Evolutionary conservation across 768 basidiomycete species (phyloP), one percentile per base, ranked within the genome.

Genomic region (Krasilnikovozyma curviuscula): DNA sequence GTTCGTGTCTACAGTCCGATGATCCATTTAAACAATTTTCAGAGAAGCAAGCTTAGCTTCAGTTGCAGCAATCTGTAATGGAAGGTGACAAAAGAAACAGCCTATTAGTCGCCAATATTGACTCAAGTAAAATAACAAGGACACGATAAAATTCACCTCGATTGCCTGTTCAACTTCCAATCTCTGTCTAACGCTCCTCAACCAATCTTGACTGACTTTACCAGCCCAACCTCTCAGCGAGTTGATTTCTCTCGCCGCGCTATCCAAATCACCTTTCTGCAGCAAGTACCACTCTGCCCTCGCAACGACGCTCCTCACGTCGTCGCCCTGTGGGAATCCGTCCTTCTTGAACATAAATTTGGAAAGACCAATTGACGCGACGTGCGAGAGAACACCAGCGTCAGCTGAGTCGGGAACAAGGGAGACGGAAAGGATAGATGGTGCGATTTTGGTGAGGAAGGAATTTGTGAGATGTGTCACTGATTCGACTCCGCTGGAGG

Each of bases 121-220:
- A 13, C 30, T 28, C 16, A 29, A 40, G 37, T 32, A 13, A 0
- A 34, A 40, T 39, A 42, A 3, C 16, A 25, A 32, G 31, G 4
- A 12, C 30, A 46, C 57, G 31, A 21, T n/a, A 40, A 13, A 16
- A 60, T 61, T 48, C 56, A 83, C 84, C 70, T 89, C 81, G 55
- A 98, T 64, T 34, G 86, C 83, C 64, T 95, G 91, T 63, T 83
- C 71, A 28, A 93, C 86, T 66, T 93, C 85, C 52, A 98, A 64
- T 61, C 88, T 72, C 60, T 74, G 70, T 55, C 91, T 71, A 9
- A 86, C 88, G 57, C 84, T 86, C 56, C 78, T 76, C 33, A 98
- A 67, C 93, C 91, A 98, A 65, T 97, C 91, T 30, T 37, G 14
- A 81, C 81, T 50, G 57, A 70, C 37, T 56, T 65, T 56, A 19